phyloP scores from a whole-genome alignment of 2,329 filamentous ascomycete species.

The Penicillium sumatraense region DNA sequence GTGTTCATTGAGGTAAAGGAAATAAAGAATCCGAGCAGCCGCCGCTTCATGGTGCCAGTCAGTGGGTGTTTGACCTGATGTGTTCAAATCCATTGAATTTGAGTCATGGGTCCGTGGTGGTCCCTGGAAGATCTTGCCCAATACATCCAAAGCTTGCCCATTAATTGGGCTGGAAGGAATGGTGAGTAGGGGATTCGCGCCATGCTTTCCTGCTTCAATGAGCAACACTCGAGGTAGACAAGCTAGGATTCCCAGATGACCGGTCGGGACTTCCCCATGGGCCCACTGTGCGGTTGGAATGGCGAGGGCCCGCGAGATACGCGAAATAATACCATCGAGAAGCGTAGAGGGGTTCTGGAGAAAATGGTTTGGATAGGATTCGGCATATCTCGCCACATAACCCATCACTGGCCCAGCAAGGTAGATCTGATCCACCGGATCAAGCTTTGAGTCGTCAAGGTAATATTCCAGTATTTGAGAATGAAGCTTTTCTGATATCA shows the following conservation, averaged over 20 bases:
- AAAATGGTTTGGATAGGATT: constrained; percentile 60
- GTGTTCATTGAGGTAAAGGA: constrained; percentile 57
- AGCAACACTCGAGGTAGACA: constrained; percentile 60
- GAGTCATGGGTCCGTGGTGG: constrained; percentile 38
- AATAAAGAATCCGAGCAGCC: constrained; percentile 60
- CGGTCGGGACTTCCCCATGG: constrained; percentile 57
- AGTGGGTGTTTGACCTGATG: constrained; percentile 39
- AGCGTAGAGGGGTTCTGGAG: constrained; percentile 47
- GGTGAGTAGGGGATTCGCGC: constrained; percentile 50
- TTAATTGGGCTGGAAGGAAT: constrained; percentile 59
- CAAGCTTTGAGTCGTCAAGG: constrained; percentile 54
- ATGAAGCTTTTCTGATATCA: constrained; percentile 57
- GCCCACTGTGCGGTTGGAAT: constrained; percentile 56
- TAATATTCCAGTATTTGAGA: constrained; percentile 55
- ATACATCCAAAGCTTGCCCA: constrained; percentile 57
- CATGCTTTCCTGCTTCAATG: constrained; percentile 48
- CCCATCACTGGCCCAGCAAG: constrained; percentile 60
- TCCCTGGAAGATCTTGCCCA: constrained; percentile 62
- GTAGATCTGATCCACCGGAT: constrained; percentile 58
- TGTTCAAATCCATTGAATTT: constrained; percentile 38
- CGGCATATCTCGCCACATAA: constrained; percentile 62
- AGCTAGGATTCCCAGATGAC: constrained; percentile 62
- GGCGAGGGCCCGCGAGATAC: constrained; percentile 51
- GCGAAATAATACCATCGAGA: constrained; percentile 51
- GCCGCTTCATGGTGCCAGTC: constrained; percentile 53